Evolutionary conservation across 768 basidiomycete genomes (phyloP).

Genomic region (Dictyophora rubrovolvata): DNA sequence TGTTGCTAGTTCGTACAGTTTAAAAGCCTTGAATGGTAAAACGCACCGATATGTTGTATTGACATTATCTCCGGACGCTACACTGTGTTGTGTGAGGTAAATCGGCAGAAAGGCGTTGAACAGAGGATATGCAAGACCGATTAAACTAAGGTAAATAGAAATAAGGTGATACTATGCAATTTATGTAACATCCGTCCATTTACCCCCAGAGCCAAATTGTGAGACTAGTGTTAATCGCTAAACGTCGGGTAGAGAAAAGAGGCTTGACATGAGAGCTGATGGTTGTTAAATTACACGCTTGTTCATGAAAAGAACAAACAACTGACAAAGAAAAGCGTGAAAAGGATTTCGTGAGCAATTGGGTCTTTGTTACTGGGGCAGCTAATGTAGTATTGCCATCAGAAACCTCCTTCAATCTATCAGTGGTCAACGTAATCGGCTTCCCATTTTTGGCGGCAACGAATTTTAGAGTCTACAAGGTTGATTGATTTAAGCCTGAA

Average conservation of each 20-base stretch:
- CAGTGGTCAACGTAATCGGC: slow-evolving; percentile 34
- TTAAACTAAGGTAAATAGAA: slow-evolving; percentile 24
- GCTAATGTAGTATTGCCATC: slow-evolving; percentile 11
- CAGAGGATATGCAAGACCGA: slow-evolving; percentile 46
- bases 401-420: slow-evolving; percentile 29
- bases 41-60: slow-evolving; percentile 27
- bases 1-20: neutral
- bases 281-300: neutral
- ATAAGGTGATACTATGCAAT: neutral
- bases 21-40: neutral
- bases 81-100: slow-evolving; percentile 24
- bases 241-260: slow-evolving; percentile 34
- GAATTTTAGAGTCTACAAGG: slow-evolving; percentile 33
- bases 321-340: slow-evolving; percentile 32
- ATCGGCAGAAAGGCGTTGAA: slow-evolving; percentile 43
- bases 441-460: slow-evolving; percentile 40
- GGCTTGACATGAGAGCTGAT: slow-evolving; percentile 38
- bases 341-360: slow-evolving; percentile 26
- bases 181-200: slow-evolving; percentile 12
- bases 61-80: slow-evolving; percentile 17
- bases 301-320: neutral
- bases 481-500: neutral
- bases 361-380: slow-evolving; percentile 16
- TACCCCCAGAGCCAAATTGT: slow-evolving; percentile 46
- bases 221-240: slow-evolving; percentile 36